These are phyloP conservation scores for Protomyces lactucae-debilis DNA, from an alignment of 1,139 yeast genomes.

Conservation along the genomic window DNA sequence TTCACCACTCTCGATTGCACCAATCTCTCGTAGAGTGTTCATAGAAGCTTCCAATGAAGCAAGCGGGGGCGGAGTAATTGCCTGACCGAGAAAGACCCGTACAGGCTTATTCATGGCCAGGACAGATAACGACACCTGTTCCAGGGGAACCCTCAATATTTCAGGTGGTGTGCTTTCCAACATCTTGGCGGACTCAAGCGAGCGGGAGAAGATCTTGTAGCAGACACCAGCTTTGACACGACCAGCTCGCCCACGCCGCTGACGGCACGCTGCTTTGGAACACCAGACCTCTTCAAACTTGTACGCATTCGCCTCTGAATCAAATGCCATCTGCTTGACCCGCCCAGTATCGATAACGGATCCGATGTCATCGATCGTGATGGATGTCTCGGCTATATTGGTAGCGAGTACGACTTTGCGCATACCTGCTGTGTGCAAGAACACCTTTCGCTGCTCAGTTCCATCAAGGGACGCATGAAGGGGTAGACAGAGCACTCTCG, in stretches of 20 bases:
- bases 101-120: constrained; percentile 81
- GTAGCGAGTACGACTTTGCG: constrained; percentile 86
- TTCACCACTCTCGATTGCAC: constrained; percentile 51
- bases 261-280: constrained; percentile 85
- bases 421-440: constrained; percentile 44
- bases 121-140: constrained; percentile 73
- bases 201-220: constrained; percentile 68
- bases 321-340: constrained; percentile 71
- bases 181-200: constrained; percentile 56
- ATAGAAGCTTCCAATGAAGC: constrained; percentile 60
- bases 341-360: constrained; percentile 86
- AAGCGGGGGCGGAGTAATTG: constrained; percentile 74
- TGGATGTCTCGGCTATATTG: constrained; percentile 76
- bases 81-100: constrained; percentile 60
- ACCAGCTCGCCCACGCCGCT: constrained; percentile 97
- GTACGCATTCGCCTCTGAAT: constrained; percentile 61
- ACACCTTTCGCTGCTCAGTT: constrained; percentile 73
- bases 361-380: constrained; percentile 89
- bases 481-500: constrained; percentile 51
- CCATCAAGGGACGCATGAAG: constrained; percentile 85
- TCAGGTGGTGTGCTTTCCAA: constrained; percentile 77
- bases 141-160: constrained; percentile 74
- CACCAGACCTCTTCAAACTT: constrained; percentile 78
- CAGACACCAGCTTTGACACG: constrained; percentile 82
- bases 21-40: constrained; percentile 59